These are phyloP conservation scores for Evernia prunastri DNA, from an alignment of 495 filamentous ascomycete species.

Conservation along the genomic window DNA sequence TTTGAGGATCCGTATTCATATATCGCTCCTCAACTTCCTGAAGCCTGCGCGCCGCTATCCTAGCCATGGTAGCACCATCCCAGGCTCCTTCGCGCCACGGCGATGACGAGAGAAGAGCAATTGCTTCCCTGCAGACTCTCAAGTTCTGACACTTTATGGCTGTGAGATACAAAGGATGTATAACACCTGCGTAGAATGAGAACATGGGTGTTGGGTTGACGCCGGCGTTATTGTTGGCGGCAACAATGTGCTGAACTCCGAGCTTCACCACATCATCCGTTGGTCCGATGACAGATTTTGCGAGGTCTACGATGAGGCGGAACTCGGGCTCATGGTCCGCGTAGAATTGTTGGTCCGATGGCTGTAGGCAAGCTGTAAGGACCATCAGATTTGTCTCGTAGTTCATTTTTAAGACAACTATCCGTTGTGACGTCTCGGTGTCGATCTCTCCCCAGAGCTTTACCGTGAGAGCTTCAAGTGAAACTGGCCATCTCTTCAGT, in stretches of 20 bases:
- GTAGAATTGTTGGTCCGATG: not conserved
- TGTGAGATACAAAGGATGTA: constrained; percentile 47
- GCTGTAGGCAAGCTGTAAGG: constrained; percentile 8
- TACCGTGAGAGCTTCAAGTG: not conserved
- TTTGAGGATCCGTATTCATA: not conserved
- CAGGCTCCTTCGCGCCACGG: constrained; percentile 51
- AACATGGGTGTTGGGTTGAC: not conserved
- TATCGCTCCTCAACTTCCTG: not conserved
- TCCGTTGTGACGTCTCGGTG: not conserved
- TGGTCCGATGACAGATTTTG: constrained; percentile 13
- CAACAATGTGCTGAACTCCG: not conserved
- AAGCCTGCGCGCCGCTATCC: constrained; percentile 17
- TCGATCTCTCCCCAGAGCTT: not conserved
- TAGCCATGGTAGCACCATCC: constrained; percentile 29
- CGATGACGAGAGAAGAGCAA: constrained; percentile 33
- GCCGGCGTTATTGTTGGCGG: not conserved
- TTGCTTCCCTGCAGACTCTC: constrained; percentile 38
- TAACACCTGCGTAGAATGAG: constrained; percentile 20
- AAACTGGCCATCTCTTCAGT: not conserved
- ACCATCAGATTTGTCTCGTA: constrained; percentile 3
- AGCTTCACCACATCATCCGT: not conserved
- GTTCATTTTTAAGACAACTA: constrained; percentile 16
- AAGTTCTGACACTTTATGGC: constrained; percentile 53
- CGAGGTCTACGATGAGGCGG: constrained; percentile 6
- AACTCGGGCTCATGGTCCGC: constrained; percentile 2